A percentile compares a stretch with the other conserved stretches of the same genome.
These are phyloP conservation scores for Solanum hybrid DNA, from an alignment of 305 asterid genomes.

Conservation along the genomic window DNA sequence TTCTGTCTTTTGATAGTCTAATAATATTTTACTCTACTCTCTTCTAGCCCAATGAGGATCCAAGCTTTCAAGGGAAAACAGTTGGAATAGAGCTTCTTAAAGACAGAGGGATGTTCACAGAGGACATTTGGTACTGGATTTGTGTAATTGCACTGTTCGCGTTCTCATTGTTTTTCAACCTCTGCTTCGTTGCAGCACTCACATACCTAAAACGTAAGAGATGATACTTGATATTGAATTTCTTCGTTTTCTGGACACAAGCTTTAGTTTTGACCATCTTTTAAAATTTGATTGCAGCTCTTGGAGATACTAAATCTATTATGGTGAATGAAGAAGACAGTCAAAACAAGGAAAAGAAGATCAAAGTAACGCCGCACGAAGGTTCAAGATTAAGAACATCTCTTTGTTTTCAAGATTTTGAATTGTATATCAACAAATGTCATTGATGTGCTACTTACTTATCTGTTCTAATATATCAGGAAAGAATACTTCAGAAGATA, in stretches of 20 bases:
- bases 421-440: neutral
- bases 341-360: constrained; percentile 16
- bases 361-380: constrained; percentile 10
- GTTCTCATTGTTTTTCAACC: constrained; percentile 40
- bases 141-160: constrained; percentile 37
- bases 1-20: neutral
- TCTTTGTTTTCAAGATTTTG: neutral
- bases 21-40: neutral
- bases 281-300: constrained; percentile 27
- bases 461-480: neutral
- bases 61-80: constrained; percentile 27
- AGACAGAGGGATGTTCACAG: constrained; percentile 44
- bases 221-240: neutral
- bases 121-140: constrained; percentile 49
- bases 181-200: constrained; percentile 45
- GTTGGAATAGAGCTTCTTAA: constrained; percentile 41
- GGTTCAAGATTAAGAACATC: neutral
- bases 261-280: neutral
- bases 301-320: constrained; percentile 34
- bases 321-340: neutral
- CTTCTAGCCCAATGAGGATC: constrained; percentile 31
- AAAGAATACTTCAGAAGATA: constrained; percentile 6
- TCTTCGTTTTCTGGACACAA: neutral
- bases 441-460: neutral
- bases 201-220: constrained; percentile 45